Conservation (phyloP, 2,329 filamentous ascomycete genomes). For the Pleoardoris graminearum region DNA sequence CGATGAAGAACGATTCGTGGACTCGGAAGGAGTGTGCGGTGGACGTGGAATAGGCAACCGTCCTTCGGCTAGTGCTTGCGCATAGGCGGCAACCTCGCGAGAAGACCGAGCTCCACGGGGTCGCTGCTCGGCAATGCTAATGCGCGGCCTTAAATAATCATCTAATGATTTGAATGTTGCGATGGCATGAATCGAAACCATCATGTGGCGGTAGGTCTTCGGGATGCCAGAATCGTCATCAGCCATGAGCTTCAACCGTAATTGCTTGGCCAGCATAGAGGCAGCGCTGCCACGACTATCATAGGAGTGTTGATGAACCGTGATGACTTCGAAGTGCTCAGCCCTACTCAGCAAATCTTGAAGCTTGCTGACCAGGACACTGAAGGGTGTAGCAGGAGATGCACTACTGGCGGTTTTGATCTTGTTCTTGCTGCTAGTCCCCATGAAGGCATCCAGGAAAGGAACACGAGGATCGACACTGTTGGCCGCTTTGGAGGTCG, state of each 20-base stretch:
- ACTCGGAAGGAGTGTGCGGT: constrained; percentile 39
- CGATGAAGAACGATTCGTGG: constrained; percentile 31
- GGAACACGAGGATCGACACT: constrained; percentile 69
- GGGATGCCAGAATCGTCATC: constrained; percentile 92
- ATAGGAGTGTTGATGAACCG: constrained; percentile 88
- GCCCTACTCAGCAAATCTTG: constrained; percentile 95
- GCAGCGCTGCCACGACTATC: constrained; percentile 90
- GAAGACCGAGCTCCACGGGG: constrained; percentile 64
- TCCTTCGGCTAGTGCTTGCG: constrained; percentile 65
- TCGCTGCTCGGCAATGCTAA: constrained; percentile 73
- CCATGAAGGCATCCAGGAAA: constrained; percentile 94
- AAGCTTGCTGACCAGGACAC: constrained; percentile 87
- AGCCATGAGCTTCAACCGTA: constrained; percentile 83
- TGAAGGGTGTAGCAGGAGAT: constrained; percentile 81
- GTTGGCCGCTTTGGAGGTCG: constrained; percentile 64
- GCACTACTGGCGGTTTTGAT: constrained; percentile 67
- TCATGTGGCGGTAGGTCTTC: constrained; percentile 84
- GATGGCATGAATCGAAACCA: constrained; percentile 98
- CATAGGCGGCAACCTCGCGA: constrained; percentile 72
- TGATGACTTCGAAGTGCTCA: constrained; percentile 97
- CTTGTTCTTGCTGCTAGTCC: constrained; percentile 62
- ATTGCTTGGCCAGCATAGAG: constrained; percentile 95
- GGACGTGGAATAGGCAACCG: constrained; percentile 39
- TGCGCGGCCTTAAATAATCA: constrained; percentile 90
- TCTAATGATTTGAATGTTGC: constrained; percentile 96